Evolutionary conservation across 805 yeast genomes (phyloP).

Genomic region (Metahyphopichia silvanorum): DNA sequence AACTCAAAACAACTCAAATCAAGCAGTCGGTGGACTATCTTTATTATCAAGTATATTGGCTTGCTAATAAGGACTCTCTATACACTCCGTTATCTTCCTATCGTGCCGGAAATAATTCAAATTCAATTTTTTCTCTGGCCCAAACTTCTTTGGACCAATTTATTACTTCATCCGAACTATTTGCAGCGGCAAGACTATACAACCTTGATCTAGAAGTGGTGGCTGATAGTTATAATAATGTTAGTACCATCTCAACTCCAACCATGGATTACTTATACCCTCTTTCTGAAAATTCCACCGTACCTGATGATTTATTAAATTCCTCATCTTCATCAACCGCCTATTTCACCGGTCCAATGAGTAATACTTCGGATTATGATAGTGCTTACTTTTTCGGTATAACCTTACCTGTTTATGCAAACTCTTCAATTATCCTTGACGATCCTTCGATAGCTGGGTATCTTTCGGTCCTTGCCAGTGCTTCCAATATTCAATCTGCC

Average conservation of each 20-base stretch:
- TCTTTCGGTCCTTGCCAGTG: slow-evolving; percentile 51
- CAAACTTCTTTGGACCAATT: slow-evolving; percentile 51
- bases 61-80: slow-evolving; percentile 59
- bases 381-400: slow-evolving; percentile 60
- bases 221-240: slow-evolving; percentile 28
- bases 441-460: slow-evolving; percentile 66
- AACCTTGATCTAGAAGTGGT: slow-evolving; percentile 55
- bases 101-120: slow-evolving; percentile 70
- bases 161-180: slow-evolving; percentile 57
- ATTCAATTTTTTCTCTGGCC: slow-evolving; percentile 41
- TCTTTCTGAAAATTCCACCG: slow-evolving; percentile 39
- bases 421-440: slow-evolving; percentile 60
- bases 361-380: slow-evolving; percentile 28
- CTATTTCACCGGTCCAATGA: slow-evolving; percentile 62
- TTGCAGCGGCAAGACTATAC: slow-evolving; percentile 65
- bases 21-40: slow-evolving; percentile 61
- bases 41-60: slow-evolving; percentile 66
- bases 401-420: slow-evolving; percentile 72
- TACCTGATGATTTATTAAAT: slow-evolving; percentile 43
- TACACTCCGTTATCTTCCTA: slow-evolving; percentile 58
- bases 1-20: slow-evolving; percentile 76
- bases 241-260: slow-evolving; percentile 20
- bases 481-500: slow-evolving; percentile 28
- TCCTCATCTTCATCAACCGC: slow-evolving; percentile 37
- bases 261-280: slow-evolving; percentile 46